Percentiles rank a stretch among this genome's conserved stretches.
phyloP scores from a whole-genome alignment of 2,329 filamentous ascomycete genomes.

The Trichoderma afroharzianum region DNA sequence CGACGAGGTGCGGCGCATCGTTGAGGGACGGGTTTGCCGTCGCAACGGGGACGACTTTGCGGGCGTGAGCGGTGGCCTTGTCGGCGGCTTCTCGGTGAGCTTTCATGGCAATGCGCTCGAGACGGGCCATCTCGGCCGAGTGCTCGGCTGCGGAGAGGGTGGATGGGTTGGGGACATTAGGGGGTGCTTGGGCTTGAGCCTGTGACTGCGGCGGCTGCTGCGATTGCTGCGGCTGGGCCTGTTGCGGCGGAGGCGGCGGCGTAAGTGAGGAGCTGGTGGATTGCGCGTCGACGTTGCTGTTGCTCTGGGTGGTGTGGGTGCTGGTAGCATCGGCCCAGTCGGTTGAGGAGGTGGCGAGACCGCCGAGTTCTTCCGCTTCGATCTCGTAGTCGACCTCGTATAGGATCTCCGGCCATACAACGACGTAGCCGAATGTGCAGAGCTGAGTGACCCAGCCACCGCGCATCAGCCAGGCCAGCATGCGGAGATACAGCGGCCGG shows the following conservation, averaged over 20 bases:
- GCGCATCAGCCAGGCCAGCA: conserved; percentile 89
- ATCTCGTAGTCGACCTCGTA: conserved; percentile 72
- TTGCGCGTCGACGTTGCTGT: not conserved
- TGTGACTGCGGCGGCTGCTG: conserved; percentile 12
- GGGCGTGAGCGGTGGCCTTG: conserved; percentile 53
- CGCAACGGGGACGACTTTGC: conserved; percentile 44
- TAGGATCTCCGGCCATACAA: conserved; percentile 78
- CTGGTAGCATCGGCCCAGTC: conserved; percentile 15
- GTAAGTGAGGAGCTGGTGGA: conserved; percentile 3
- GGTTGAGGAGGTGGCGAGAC: conserved; percentile 23
- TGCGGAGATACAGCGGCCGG: conserved; percentile 80
- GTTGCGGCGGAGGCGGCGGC: not conserved
- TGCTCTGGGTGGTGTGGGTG: not conserved
- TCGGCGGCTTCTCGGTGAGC: conserved; percentile 53
- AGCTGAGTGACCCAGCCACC: conserved; percentile 93
- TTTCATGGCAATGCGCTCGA: conserved; percentile 55
- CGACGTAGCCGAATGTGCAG: conserved; percentile 84
- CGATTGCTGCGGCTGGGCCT: conserved; percentile 18
- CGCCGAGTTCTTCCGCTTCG: conserved; percentile 60
- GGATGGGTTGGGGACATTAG: conserved; percentile 21
- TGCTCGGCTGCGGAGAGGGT: conserved; percentile 42
- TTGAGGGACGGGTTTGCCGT: conserved; percentile 57
- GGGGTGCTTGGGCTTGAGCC: conserved; percentile 27
- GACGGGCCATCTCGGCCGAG: conserved; percentile 58
- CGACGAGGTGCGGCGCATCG: conserved; percentile 53